Conservation (phyloP, 495 filamentous ascomycete genomes). For the Xylaria longipes region DNA sequence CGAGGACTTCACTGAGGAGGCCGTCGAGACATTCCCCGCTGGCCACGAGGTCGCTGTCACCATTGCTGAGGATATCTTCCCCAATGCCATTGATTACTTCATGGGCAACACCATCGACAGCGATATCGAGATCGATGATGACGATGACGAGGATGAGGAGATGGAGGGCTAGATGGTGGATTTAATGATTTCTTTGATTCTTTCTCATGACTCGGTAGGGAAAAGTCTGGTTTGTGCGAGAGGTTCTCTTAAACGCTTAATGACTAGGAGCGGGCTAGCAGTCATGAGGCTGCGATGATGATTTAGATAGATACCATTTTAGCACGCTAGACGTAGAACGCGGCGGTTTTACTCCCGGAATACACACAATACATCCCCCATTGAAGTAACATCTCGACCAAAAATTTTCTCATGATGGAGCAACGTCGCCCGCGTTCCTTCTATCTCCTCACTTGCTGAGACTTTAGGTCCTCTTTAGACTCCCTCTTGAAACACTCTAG, state of each 20-base stretch:
- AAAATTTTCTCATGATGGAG: neutral
- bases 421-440: neutral
- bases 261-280: constrained; percentile 17
- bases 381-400: neutral
- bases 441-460: neutral
- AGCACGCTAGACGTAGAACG: constrained; percentile 21
- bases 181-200: constrained; percentile 20
- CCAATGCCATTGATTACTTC: constrained; percentile 76
- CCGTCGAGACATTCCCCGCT: constrained; percentile 69
- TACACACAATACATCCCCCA: constrained; percentile 20
- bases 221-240: constrained; percentile 21
- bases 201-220: constrained; percentile 17
- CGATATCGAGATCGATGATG: constrained; percentile 19
- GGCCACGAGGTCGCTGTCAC: constrained; percentile 74
- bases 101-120: constrained; percentile 38
- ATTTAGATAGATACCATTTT: constrained; percentile 32
- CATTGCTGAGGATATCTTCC: constrained; percentile 76
- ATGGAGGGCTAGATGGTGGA: constrained; percentile 21
- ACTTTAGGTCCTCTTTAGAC: neutral
- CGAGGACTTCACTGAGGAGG: constrained; percentile 48
- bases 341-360: constrained; percentile 6
- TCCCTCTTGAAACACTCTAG: neutral
- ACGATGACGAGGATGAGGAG: constrained; percentile 30
- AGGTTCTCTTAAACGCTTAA: constrained; percentile 22
- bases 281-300: constrained; percentile 27